These are phyloP conservation scores for Fusarium sp. DNA, from an alignment of 2,329 filamentous ascomycete genomes.

Conservation along the genomic window DNA sequence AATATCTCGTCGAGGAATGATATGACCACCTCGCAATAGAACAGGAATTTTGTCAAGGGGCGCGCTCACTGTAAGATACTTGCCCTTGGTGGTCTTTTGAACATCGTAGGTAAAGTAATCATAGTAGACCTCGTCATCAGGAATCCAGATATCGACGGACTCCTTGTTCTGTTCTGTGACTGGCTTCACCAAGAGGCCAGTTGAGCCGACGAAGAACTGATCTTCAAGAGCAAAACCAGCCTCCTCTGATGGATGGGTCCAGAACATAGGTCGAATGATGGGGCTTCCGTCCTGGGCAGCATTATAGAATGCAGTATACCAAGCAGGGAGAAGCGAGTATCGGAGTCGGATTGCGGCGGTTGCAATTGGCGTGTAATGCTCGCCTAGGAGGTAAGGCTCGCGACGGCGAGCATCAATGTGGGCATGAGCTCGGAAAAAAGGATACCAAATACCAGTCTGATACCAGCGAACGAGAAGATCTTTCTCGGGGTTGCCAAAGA, in stretches of 20 bases:
- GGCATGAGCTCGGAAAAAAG: slow-evolving; percentile 96
- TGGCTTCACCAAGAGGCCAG: slow-evolving; percentile 91
- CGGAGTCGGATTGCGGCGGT: slow-evolving; percentile 87
- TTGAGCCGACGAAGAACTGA: slow-evolving; percentile 89
- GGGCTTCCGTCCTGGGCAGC: slow-evolving; percentile 84
- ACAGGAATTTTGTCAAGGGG: slow-evolving; percentile 88
- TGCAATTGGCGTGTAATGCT: slow-evolving; percentile 87
- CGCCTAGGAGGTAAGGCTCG: slow-evolving; percentile 88
- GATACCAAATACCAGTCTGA: slow-evolving; percentile 95
- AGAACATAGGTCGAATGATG: slow-evolving; percentile 92
- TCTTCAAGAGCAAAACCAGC: slow-evolving; percentile 89
- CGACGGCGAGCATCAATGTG: slow-evolving; percentile 95
- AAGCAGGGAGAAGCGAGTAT: slow-evolving; percentile 88
- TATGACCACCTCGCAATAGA: slow-evolving; percentile 91
- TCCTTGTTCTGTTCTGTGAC: slow-evolving; percentile 80
- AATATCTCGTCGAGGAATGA: slow-evolving; percentile 88
- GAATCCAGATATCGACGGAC: slow-evolving; percentile 83
- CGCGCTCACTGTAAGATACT: slow-evolving; percentile 74
- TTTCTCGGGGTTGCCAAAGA: slow-evolving; percentile 96
- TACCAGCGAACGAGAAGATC: slow-evolving; percentile 96
- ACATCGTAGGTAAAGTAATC: slow-evolving; percentile 91
- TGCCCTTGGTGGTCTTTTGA: slow-evolving; percentile 75
- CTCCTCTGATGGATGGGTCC: slow-evolving; percentile 87
- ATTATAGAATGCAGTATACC: slow-evolving; percentile 97
- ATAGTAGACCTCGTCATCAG: slow-evolving; percentile 90